Conservation (phyloP, 176 grass and related monocot species). For the Carex cristatella region DNA sequence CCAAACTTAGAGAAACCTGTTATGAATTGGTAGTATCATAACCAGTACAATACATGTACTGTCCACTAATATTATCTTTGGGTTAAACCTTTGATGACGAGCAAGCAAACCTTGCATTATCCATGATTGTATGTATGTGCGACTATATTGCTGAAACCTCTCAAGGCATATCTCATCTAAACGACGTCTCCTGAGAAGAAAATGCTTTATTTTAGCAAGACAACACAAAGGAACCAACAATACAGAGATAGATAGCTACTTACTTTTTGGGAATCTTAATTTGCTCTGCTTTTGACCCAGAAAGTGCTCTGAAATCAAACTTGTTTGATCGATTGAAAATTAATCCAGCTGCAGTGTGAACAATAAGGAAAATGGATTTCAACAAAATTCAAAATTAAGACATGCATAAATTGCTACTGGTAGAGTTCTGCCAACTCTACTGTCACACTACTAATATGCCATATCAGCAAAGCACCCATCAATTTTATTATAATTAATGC, state of each 20-base stretch:
- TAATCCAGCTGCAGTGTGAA: conserved; percentile 32
- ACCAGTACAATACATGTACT: not conserved
- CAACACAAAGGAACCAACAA: not conserved
- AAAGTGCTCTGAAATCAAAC: conserved; percentile 27
- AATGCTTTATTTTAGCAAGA: not conserved
- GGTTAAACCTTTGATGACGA: not conserved
- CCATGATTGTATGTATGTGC: conserved; percentile 88
- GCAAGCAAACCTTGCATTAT: conserved; percentile 74
- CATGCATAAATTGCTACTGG: not conserved
- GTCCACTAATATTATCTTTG: not conserved
- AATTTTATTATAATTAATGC: not conserved
- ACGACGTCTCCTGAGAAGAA: conserved; percentile 45
- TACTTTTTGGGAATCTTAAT: conserved; percentile 70
- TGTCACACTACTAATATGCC: not conserved
- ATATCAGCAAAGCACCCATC: not conserved
- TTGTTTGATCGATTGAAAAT: conserved; percentile 20
- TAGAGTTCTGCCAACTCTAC: not conserved
- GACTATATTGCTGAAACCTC: conserved; percentile 80
- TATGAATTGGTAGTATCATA: not conserved
- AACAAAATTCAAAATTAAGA: not conserved
- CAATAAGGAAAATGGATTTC: not conserved
- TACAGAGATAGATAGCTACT: conserved; percentile 2
- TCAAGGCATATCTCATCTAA: conserved; percentile 90
- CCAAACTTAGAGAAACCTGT: not conserved
- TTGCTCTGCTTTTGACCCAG: conserved; percentile 42